Evolutionary conservation across 192 early-diverging fungal species (phyloP).

Genomic region (Phlyctochytrium bullatum): DNA sequence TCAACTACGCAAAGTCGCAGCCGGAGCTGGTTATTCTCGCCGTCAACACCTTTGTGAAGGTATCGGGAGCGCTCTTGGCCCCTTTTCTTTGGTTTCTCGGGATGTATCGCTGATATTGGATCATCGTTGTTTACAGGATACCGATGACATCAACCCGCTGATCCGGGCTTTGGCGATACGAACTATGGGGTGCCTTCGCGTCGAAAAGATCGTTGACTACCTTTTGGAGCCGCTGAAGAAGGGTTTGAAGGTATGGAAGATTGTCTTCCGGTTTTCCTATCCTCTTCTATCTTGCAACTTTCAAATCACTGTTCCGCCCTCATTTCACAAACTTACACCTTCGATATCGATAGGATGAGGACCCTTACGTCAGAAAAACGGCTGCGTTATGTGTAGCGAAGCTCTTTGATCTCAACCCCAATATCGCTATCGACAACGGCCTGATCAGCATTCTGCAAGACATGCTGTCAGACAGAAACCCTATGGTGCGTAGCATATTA

Average conservation of each 20-base stretch:
- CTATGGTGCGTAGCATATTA: conserved; percentile 74
- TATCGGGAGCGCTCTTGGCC: conserved; percentile 31
- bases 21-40: conserved; percentile 93
- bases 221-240: conserved; percentile 77
- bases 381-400: conserved; percentile 93
- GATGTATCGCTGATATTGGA: neutral
- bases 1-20: conserved; percentile 91
- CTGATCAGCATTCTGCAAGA: conserved; percentile 83
- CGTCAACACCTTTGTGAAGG: conserved; percentile 82
- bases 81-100: neutral
- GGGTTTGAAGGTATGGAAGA: conserved; percentile 24
- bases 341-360: conserved; percentile 75
- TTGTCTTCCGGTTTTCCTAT: too few species aligned
- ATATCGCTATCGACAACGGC: conserved; percentile 87
- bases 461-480: conserved; percentile 89
- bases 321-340: conserved; percentile 15
- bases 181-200: conserved; percentile 96
- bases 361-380: conserved; percentile 97
- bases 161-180: conserved; percentile 93
- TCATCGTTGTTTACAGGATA: conserved; percentile 61
- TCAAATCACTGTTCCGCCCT: neutral
- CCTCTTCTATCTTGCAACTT: too few species aligned
- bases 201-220: conserved; percentile 83
- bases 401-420: conserved; percentile 86
- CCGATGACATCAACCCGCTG: conserved; percentile 87